These are phyloP conservation scores for Ramalina intermedia DNA, from an alignment of 495 filamentous ascomycete species.

Conservation along the genomic window DNA sequence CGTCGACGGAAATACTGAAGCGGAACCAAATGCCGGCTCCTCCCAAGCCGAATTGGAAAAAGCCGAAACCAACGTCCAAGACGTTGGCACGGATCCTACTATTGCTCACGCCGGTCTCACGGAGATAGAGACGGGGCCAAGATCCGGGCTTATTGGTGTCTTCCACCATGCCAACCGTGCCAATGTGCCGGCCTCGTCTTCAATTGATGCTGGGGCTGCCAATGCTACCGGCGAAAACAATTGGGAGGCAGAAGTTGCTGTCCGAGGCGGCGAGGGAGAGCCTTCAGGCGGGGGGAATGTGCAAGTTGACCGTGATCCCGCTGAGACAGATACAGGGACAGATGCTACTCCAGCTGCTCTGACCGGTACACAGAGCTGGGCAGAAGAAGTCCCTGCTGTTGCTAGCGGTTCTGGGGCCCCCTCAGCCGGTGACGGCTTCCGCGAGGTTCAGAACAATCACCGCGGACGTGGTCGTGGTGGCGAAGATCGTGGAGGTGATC, in stretches of 20 bases:
- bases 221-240: constrained; percentile 51
- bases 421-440: constrained; percentile 48
- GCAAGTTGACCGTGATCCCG: constrained; percentile 56
- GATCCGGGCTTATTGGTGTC: constrained; percentile 18
- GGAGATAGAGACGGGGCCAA: constrained; percentile 38
- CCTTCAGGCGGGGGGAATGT: constrained; percentile 36
- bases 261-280: constrained; percentile 32
- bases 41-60: constrained; percentile 17
- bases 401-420: constrained; percentile 5
- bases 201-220: constrained; percentile 43
- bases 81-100: constrained; percentile 55
- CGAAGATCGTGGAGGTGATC: constrained; percentile 32
- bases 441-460: constrained; percentile 44
- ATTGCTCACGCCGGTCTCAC: constrained; percentile 62
- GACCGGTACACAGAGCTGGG: constrained; percentile 45
- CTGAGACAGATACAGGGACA: constrained; percentile 57
- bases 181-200: constrained; percentile 33
- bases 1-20: constrained; percentile 31
- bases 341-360: constrained; percentile 43
- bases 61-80: constrained; percentile 20
- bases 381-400: constrained; percentile 46
- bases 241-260: constrained; percentile 43
- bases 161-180: constrained; percentile 27
- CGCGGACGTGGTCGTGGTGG: constrained; percentile 33
- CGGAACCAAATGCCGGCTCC: constrained; percentile 20